Base-by-base conservation (phyloP, 208 protist species). In the Trypanosoma congolense region DNA sequence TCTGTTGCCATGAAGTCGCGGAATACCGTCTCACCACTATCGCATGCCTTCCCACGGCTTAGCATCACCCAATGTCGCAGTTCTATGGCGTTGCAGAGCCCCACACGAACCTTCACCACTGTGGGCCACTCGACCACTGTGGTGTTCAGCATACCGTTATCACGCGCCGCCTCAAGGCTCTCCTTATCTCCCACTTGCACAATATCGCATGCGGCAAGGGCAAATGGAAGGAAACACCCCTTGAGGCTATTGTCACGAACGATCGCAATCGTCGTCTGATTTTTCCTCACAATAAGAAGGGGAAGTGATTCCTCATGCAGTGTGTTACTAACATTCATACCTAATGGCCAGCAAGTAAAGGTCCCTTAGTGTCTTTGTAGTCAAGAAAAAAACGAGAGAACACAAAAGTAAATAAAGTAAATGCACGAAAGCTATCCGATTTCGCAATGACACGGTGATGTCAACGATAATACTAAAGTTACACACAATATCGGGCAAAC, bases 161-260 rank as follows among this genome's bases (percentile, higher is more conserved):
- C 45, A 30, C 47, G 35, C 2, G 54, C 53, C 8, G 29, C 18
- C 33, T 48, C 47, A 30, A 70, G 35, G 5, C 2, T 24, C 5
- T 55, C 52, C 4, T 31, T 3, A 21, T 44, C 24, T 9, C n/a
- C 4, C 2, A 77, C 24, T 1, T 26, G 45, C 10, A 42, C 21
- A 30, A 61, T 44, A 28, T 61, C 52, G 25, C 71, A 77, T 12
- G 50, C 18, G 19, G 49, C 38, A 21, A 65, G 21, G 14, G 64
- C 72, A 52, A 77, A 77, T 1, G 71, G 71, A 28, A 77, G 57
- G 45, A 59, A 43, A 33, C 21, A 33, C n/a, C 25, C 4, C 12
- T 31, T 24, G 21, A 47, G 28, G 14, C 24, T 9, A 14, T 41
- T 49, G 47, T 60, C 51, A 14, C 25, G 22, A 22, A 59, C 50